Evolutionary conservation across 352 stramenopile species (phyloP), one percentile per base, ranked within the genome.

Genomic region (Phytopythium aichiense): DNA sequence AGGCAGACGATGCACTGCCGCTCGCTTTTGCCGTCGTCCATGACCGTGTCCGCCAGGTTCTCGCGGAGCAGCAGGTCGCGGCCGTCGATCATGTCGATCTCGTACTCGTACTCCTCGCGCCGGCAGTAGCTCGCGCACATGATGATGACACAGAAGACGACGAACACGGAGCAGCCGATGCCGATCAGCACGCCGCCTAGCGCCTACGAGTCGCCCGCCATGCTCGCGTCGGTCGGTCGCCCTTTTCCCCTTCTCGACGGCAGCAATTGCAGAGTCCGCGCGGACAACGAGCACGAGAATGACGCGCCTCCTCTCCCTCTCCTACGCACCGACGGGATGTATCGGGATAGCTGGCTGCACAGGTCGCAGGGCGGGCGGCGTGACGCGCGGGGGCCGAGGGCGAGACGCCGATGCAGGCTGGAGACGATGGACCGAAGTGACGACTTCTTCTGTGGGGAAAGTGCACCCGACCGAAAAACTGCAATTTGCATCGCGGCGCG

Each of bases 1-100:
- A 78, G 73, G 58, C 82, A 91, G 13, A 91, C 81, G 56, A 90
- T 60, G 63, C 82, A 91, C 60, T 90, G 78, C 82, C 82, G 90
- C 64, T 91, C 82, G 55, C 67, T 83, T 52, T 67, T 64, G 22
- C 75, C 82, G 22, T 79, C 74, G 37, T 88, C 78, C 35, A 91
- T 66, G 35, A 84, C 76, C 30, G 78, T 90, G 58, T 89, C 79
- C 53, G 78, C 76, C 23, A 91, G 68, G 59, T 91, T 75, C 63
- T 89, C 79, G 37, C 81, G 81, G 56, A 86, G 66, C 55, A 88
- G 71, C 30, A 78, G 63, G 60, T 67, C 71, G 30, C 77, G 74
- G 22, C 69, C 62, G 66, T 88, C 78, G 51, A 86, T 74, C 55
- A 68, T 77, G 53, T 88, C 76, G 57, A 88, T 86, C 43, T 65